phyloP scores from a whole-genome alignment of 768 basidiomycete species.

The Tylopilus subfusipes region DNA sequence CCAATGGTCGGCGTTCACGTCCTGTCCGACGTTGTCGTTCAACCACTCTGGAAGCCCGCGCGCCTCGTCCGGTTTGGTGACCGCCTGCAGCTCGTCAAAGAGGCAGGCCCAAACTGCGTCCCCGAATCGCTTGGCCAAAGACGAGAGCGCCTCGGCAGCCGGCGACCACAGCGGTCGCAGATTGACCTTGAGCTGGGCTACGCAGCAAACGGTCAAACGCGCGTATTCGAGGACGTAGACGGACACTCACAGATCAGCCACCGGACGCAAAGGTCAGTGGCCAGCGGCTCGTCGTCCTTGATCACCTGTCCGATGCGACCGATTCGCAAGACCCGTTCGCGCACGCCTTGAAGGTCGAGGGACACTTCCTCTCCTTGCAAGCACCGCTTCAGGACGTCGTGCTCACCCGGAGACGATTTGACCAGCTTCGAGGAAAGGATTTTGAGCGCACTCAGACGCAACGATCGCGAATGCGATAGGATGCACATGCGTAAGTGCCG shows the following conservation, averaged over 20 bases:
- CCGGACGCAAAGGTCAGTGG: slow-evolving; percentile 59
- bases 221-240: not conserved
- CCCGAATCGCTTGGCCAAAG: slow-evolving; percentile 51
- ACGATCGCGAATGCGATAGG: slow-evolving; percentile 65
- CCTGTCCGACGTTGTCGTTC: slow-evolving; percentile 18
- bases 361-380: slow-evolving; percentile 79
- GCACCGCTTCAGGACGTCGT: slow-evolving; percentile 61
- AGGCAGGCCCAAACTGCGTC: slow-evolving; percentile 70
- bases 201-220: not conserved
- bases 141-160: slow-evolving; percentile 62
- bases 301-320: slow-evolving; percentile 65
- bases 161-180: slow-evolving; percentile 88
- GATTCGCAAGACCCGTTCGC: slow-evolving; percentile 81
- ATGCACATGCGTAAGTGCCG: slow-evolving; percentile 49
- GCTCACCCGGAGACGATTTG: slow-evolving; percentile 38
- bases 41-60: slow-evolving; percentile 24
- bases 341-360: slow-evolving; percentile 72
- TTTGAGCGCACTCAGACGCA: slow-evolving; percentile 63
- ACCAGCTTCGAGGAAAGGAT: slow-evolving; percentile 57
- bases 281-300: slow-evolving; percentile 44
- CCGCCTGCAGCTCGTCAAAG: slow-evolving; percentile 55
- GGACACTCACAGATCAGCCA: slow-evolving; percentile 67
- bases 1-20: slow-evolving; percentile 34
- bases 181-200: slow-evolving; percentile 92
- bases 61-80: slow-evolving; percentile 14